phyloP scores from a whole-genome alignment of 768 basidiomycete species.

The Cyathus striatus region DNA sequence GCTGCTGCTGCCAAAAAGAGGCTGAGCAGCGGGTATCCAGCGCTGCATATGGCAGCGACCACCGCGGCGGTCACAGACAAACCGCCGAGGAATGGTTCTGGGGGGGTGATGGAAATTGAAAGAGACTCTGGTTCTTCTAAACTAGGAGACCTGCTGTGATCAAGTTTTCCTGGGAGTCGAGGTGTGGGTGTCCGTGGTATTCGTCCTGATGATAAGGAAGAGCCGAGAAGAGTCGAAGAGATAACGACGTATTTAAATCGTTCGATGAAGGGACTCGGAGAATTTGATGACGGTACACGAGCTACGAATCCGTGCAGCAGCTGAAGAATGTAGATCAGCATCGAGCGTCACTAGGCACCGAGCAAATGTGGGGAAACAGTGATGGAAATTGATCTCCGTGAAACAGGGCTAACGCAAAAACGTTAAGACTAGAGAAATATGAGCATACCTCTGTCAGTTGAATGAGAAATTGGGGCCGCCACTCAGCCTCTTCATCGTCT shows the following conservation, averaged over 20 bases:
- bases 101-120: constrained; percentile 6
- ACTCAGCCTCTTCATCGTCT: constrained; percentile 28
- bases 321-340: too few species aligned
- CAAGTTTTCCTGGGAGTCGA: constrained; percentile 45
- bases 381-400: constrained; percentile 2
- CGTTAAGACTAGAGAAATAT: constrained; percentile 7
- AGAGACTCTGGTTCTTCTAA: constrained; percentile 18
- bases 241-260: constrained; percentile 83
- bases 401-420: constrained; percentile 5
- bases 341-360: too few species aligned
- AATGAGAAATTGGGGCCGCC: constrained; percentile 29
- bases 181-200: constrained; percentile 17
- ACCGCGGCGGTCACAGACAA: constrained; percentile 33
- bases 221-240: constrained; percentile 70
- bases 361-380: background rate
- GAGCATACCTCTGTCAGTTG: constrained; percentile 34
- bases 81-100: constrained; percentile 35
- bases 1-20: constrained; percentile 28
- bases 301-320: too few species aligned
- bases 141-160: constrained; percentile 40
- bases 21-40: constrained; percentile 36
- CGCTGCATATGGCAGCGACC: constrained; percentile 32
- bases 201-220: constrained; percentile 41
- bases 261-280: constrained; percentile 56
- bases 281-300: constrained; percentile 14